These are phyloP conservation scores for Colletotrichum salicis DNA, from an alignment of 2,329 filamentous ascomycete genomes.

Conservation along the genomic window DNA sequence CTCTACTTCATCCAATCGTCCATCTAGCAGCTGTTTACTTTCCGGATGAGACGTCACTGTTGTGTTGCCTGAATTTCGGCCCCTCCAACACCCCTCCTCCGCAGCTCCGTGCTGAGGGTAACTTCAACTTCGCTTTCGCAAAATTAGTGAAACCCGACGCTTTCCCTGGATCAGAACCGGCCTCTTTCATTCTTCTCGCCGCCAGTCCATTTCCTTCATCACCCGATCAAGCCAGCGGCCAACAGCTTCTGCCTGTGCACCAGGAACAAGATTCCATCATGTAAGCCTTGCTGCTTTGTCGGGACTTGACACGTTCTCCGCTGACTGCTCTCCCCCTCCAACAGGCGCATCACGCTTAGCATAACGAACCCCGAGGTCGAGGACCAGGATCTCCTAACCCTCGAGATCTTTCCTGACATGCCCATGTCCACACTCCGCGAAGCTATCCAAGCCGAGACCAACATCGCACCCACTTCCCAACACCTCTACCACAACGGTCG, in stretches of 20 bases:
- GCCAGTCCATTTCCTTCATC: background rate
- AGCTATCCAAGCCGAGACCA: slow-evolving; percentile 85
- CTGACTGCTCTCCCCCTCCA: slow-evolving; percentile 13
- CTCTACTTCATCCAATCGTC: background rate
- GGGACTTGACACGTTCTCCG: background rate
- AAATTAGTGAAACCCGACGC: slow-evolving; percentile 24
- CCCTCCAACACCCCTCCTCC: slow-evolving; percentile 33
- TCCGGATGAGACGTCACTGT: slow-evolving; percentile 23
- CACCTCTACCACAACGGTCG: slow-evolving; percentile 92
- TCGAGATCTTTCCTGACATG: slow-evolving; percentile 86
- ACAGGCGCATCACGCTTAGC: slow-evolving; percentile 87
- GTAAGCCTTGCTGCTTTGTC: slow-evolving; percentile 9
- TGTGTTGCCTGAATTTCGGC: slow-evolving; percentile 26
- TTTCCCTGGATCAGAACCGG: background rate
- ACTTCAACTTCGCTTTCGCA: slow-evolving; percentile 31
- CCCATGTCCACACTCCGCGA: slow-evolving; percentile 87
- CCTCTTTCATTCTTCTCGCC: background rate
- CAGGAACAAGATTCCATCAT: slow-evolving; percentile 21
- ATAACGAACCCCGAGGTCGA: slow-evolving; percentile 78
- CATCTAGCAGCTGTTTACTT: slow-evolving; percentile 2
- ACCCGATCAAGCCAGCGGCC: background rate
- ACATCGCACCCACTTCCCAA: slow-evolving; percentile 77
- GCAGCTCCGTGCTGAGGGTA: slow-evolving; percentile 21
- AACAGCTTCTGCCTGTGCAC: background rate
- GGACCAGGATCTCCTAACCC: slow-evolving; percentile 77